These are phyloP conservation scores for Podospora sp. DNA, from an alignment of 495 filamentous ascomycete genomes.

Conservation along the genomic window DNA sequence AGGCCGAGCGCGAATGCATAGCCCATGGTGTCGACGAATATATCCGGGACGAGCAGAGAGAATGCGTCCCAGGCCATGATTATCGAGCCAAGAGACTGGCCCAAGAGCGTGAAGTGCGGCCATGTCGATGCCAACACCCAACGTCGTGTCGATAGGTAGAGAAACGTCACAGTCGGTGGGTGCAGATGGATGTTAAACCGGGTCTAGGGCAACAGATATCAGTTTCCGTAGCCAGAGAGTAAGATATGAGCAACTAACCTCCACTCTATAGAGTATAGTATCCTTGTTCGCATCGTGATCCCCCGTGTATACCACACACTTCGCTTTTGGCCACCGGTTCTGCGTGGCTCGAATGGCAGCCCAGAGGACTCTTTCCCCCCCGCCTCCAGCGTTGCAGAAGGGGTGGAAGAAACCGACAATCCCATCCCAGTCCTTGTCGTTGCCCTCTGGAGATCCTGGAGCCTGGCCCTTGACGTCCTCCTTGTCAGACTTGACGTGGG, in stretches of 20 bases:
- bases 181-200: slow-evolving; percentile 94
- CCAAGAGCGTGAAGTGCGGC: slow-evolving; percentile 91
- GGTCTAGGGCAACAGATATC: slow-evolving; percentile 46
- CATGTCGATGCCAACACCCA: slow-evolving; percentile 83
- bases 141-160: slow-evolving; percentile 85
- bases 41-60: slow-evolving; percentile 83
- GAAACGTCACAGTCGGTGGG: slow-evolving; percentile 77
- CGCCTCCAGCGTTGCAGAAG: slow-evolving; percentile 95
- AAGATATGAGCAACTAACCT: slow-evolving; percentile 49
- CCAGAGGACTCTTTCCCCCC: slow-evolving; percentile 96
- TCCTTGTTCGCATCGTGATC: slow-evolving; percentile 85
- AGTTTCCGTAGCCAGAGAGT: neutral
- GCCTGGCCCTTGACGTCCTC: slow-evolving; percentile 68
- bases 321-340: slow-evolving; percentile 81
- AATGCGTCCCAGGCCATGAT: slow-evolving; percentile 93
- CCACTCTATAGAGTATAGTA: slow-evolving; percentile 74
- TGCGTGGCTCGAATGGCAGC: slow-evolving; percentile 92
- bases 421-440: slow-evolving; percentile 71
- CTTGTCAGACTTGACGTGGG: slow-evolving; percentile 69
- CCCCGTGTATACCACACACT: slow-evolving; percentile 91
- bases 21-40: slow-evolving; percentile 97
- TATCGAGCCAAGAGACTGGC: slow-evolving; percentile 86
- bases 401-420: slow-evolving; percentile 96
- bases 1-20: slow-evolving; percentile 89
- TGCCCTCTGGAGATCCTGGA: slow-evolving; percentile 54